These are phyloP conservation scores for Abrus pulchellus DNA, from an alignment of 306 rosid genomes.

Conservation along the genomic window DNA sequence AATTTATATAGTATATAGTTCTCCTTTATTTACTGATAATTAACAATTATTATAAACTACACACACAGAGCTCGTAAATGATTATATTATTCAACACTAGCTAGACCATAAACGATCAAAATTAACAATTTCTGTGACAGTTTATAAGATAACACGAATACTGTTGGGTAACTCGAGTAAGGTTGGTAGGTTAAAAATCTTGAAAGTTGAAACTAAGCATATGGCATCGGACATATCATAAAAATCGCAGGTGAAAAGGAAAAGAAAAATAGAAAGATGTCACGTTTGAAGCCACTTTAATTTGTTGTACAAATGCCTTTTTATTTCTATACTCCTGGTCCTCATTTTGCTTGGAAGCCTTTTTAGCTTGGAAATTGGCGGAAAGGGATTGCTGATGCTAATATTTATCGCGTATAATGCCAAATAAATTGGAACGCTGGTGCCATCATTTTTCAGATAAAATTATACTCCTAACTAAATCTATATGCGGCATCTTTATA, in stretches of 20 bases:
- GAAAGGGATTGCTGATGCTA: conserved; percentile 68
- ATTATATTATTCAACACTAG: neutral
- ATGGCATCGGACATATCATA: neutral
- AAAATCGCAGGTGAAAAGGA: conserved; percentile 23
- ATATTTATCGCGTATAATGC: conserved; percentile 43
- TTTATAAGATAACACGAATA: neutral
- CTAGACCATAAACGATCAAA: neutral
- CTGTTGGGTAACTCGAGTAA: neutral
- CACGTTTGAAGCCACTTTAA: conserved; percentile 29
- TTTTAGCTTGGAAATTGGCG: conserved; percentile 75
- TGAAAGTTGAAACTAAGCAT: neutral
- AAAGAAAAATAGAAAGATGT: conserved; percentile 33
- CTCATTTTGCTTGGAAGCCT: conserved; percentile 73
- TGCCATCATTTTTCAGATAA: conserved; percentile 69
- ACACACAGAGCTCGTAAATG: neutral
- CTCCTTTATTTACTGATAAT: neutral
- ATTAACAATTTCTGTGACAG: neutral
- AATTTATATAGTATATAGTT: neutral
- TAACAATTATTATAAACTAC: neutral
- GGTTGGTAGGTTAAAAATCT: conserved; percentile 6
- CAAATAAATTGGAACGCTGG: conserved; percentile 60
- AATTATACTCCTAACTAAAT: conserved; percentile 66
- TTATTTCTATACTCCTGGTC: conserved; percentile 55
- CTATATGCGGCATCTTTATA: conserved; percentile 60
- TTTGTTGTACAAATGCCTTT: conserved; percentile 48